A percentile compares a stretch with the other conserved stretches of the same genome.
Evolutionary conservation across 2,329 filamentous ascomycete species (phyloP).

Genomic region (Fusarium tjaetaba): DNA sequence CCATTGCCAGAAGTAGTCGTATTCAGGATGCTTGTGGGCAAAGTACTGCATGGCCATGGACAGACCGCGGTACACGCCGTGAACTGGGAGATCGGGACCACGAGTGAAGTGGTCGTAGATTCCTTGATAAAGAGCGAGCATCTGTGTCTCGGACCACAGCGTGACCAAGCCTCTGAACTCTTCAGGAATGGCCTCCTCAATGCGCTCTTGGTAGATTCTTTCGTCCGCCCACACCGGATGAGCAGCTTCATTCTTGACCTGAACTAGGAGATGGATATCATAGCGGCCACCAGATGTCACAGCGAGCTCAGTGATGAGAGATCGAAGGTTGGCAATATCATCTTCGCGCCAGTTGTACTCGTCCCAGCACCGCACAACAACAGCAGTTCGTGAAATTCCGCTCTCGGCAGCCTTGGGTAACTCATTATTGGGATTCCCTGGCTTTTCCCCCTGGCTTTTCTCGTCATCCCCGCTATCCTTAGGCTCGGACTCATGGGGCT

Average conservation of each 20-base stretch:
- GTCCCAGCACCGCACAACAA: slow-evolving; percentile 85
- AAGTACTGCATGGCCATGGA: slow-evolving; percentile 97
- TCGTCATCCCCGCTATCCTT: background rate
- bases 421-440: background rate
- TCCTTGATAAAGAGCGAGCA: slow-evolving; percentile 89
- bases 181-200: slow-evolving; percentile 75
- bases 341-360: slow-evolving; percentile 82
- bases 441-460: background rate
- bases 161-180: slow-evolving; percentile 92
- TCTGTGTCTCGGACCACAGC: slow-evolving; percentile 93
- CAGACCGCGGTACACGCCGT: slow-evolving; percentile 91
- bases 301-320: slow-evolving; percentile 83
- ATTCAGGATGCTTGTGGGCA: slow-evolving; percentile 86
- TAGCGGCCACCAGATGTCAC: slow-evolving; percentile 87
- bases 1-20: slow-evolving; percentile 94
- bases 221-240: slow-evolving; percentile 83
- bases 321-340: slow-evolving; percentile 82
- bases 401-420: background rate
- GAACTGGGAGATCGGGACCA: slow-evolving; percentile 77
- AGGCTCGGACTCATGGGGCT: slow-evolving; percentile 7
- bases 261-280: slow-evolving; percentile 84
- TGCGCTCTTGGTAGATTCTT: slow-evolving; percentile 72
- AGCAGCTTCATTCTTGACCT: slow-evolving; percentile 79
- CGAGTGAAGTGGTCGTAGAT: slow-evolving; percentile 79
- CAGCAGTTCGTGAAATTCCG: slow-evolving; percentile 65